Percentiles rank a stretch among this genome's conserved stretches.
These are phyloP conservation scores for Hymenoscyphus albidus DNA, from an alignment of 2,329 filamentous ascomycete genomes.

Conservation along the genomic window DNA sequence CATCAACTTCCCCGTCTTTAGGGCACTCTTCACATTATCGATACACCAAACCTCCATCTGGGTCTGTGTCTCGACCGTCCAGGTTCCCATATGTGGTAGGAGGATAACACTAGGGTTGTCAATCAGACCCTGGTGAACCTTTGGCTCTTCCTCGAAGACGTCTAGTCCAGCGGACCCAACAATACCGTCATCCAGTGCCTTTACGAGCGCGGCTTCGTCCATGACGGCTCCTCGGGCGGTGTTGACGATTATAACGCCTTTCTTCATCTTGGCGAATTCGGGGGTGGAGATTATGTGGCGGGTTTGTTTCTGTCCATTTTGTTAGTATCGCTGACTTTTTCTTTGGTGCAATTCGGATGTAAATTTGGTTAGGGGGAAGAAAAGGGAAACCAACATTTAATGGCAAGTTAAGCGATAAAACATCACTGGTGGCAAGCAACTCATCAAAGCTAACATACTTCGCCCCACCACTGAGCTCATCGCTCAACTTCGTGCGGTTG, in stretches of 20 bases:
- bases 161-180: constrained; percentile 72
- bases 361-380: not conserved
- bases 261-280: constrained; percentile 75
- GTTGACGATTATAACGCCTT: constrained; percentile 73
- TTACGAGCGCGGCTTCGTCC: constrained; percentile 74
- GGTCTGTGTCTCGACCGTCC: constrained; percentile 61
- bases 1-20: constrained; percentile 59
- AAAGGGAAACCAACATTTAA: constrained; percentile 62
- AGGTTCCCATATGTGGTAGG: constrained; percentile 83
- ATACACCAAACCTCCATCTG: constrained; percentile 76
- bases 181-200: constrained; percentile 65
- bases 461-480: constrained; percentile 52
- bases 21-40: constrained; percentile 60
- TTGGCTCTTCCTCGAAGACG: constrained; percentile 79
- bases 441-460: constrained; percentile 72
- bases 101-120: constrained; percentile 69
- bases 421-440: constrained; percentile 65
- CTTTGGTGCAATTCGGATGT: not conserved
- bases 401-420: constrained; percentile 76
- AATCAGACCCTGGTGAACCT: constrained; percentile 68
- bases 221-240: constrained; percentile 80
- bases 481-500: constrained; percentile 60
- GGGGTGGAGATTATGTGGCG: constrained; percentile 68
- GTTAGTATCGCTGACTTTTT: not conserved
- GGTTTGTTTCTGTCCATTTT: constrained; percentile 47